phyloP scores from a whole-genome alignment of 768 basidiomycete genomes.

The Suillus ampliporus region DNA sequence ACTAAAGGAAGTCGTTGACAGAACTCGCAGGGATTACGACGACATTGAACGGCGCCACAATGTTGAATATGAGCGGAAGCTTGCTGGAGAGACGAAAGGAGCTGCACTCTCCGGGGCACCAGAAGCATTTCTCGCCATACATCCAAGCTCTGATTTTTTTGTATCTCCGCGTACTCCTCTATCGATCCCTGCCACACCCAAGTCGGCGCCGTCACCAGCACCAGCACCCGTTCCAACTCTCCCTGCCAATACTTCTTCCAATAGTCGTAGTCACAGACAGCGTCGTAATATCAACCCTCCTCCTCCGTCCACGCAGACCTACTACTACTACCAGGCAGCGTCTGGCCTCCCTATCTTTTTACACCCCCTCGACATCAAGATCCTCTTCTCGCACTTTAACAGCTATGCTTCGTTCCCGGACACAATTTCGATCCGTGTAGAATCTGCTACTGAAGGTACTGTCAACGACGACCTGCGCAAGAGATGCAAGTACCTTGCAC shows the following conservation, averaged over 20 bases:
- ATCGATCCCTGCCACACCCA: conserved; percentile 15
- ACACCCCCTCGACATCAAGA: conserved; percentile 94
- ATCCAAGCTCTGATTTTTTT: not conserved
- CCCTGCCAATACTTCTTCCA: conserved; percentile 24
- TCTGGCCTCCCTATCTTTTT: conserved; percentile 92
- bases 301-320: conserved; percentile 86
- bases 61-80: conserved; percentile 23
- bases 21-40: conserved; percentile 58
- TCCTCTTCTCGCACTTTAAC: conserved; percentile 83
- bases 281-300: conserved; percentile 86
- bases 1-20: conserved; percentile 70
- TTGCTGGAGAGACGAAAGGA: conserved; percentile 22
- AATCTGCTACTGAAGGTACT: conserved; percentile 73
- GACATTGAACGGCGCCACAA: conserved; percentile 54
- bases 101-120: conserved; percentile 50
- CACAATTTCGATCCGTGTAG: conserved; percentile 79
- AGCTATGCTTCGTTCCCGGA: conserved; percentile 86
- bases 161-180: conserved; percentile 35
- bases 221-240: conserved; percentile 15
- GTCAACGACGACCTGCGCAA: conserved; percentile 94
- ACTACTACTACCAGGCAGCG: conserved; percentile 95
- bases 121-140: conserved; percentile 56
- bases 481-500: conserved; percentile 94
- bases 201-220: conserved; percentile 12
- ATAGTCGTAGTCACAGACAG: conserved; percentile 56